Conservation (phyloP, 140 eudicot species). For the Stevia rebaudiana region DNA sequence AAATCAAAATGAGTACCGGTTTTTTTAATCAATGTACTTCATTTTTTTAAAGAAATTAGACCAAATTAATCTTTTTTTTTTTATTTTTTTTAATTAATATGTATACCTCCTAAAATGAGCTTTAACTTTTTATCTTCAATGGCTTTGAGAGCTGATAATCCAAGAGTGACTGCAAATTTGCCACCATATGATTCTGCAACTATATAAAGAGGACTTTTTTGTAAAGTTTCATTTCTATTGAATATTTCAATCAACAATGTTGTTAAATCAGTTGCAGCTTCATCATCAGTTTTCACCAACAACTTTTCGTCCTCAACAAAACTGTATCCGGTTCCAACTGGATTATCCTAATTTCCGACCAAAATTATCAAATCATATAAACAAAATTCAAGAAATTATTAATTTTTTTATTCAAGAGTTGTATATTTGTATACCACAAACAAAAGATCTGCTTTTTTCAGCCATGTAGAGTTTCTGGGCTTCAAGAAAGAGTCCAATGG, state of each 20-base stretch:
- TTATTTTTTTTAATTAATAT: background rate
- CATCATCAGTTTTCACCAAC: slow-evolving; percentile 72
- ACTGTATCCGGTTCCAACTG: slow-evolving; percentile 92
- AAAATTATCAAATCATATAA: background rate
- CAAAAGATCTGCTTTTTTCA: slow-evolving; percentile 66
- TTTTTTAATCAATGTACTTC: background rate
- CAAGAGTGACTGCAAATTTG: slow-evolving; percentile 81
- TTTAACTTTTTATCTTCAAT: slow-evolving; percentile 54
- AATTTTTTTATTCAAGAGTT: too few species aligned
- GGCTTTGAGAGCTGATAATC: slow-evolving; percentile 71
- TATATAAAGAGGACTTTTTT: slow-evolving; percentile 71
- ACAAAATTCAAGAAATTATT: background rate
- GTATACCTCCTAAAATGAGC: slow-evolving; percentile 73
- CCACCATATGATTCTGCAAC: slow-evolving; percentile 95
- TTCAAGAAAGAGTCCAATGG: slow-evolving; percentile 65
- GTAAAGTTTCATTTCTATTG: slow-evolving; percentile 44
- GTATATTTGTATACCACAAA: slow-evolving; percentile 61
- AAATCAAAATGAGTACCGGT: background rate
- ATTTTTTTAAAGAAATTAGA: background rate
- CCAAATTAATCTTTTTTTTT: background rate
- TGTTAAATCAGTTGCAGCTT: slow-evolving; percentile 69
- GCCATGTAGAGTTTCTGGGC: slow-evolving; percentile 90
- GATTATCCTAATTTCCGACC: slow-evolving; percentile 60
- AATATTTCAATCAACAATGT: slow-evolving; percentile 52
- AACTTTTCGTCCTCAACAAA: slow-evolving; percentile 58